Evolutionary conservation across 1,284 basidiomycete genomes (phyloP).

Genomic region (Athelia sp.): DNA sequence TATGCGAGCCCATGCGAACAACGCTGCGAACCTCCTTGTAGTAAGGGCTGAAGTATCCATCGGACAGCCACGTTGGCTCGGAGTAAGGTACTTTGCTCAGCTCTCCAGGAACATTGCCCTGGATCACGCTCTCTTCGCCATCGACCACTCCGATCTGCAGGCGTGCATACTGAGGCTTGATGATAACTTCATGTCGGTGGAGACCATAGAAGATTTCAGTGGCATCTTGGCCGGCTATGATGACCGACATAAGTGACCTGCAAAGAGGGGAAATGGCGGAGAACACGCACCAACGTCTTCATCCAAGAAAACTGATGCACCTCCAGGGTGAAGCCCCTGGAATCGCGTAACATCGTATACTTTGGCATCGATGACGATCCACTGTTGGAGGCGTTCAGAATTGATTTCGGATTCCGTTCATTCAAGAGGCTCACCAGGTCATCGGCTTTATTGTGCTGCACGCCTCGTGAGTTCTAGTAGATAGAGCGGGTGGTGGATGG

Average conservation of each 20-base stretch:
- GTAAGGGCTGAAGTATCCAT: slow-evolving; percentile 61
- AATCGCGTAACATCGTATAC: slow-evolving; percentile 77
- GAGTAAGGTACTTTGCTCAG: slow-evolving; percentile 62
- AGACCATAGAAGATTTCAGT: slow-evolving; percentile 69
- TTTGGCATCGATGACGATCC: slow-evolving; percentile 74
- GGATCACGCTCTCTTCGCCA: slow-evolving; percentile 42
- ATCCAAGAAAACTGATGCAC: slow-evolving; percentile 54
- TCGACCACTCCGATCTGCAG: slow-evolving; percentile 54
- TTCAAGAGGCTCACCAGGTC: slow-evolving; percentile 39
- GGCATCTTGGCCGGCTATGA: slow-evolving; percentile 56
- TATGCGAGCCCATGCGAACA: neutral
- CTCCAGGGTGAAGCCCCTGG: slow-evolving; percentile 71
- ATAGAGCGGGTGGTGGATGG: neutral
- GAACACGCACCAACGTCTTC: slow-evolving; percentile 45
- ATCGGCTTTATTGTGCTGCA: slow-evolving; percentile 52
- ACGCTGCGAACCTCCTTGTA: slow-evolving; percentile 46
- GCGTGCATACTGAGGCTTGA: slow-evolving; percentile 54
- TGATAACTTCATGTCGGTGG: slow-evolving; percentile 63
- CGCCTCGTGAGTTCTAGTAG: neutral
- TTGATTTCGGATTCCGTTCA: neutral
- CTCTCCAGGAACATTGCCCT: slow-evolving; percentile 36
- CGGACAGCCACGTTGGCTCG: slow-evolving; percentile 61
- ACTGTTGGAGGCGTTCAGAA: slow-evolving; percentile 30
- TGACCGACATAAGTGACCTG: neutral
- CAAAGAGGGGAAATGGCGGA: neutral